These are phyloP conservation scores for Ophiobolus disseminans DNA, from an alignment of 2,329 filamentous ascomycete genomes.

Conservation along the genomic window DNA sequence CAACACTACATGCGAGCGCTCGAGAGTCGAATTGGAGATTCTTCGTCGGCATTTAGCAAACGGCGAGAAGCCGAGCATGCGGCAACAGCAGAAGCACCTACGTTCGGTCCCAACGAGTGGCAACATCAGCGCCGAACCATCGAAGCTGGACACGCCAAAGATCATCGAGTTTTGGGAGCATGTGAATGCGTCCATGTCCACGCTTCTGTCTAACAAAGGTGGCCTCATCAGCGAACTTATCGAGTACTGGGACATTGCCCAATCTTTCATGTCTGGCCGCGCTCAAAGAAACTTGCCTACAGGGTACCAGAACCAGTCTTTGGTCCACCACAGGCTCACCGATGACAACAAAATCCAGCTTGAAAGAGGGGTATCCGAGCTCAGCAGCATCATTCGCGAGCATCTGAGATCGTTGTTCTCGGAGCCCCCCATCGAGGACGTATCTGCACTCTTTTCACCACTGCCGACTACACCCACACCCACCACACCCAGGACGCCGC, in stretches of 20 bases:
- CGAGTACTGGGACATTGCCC: conserved; percentile 92
- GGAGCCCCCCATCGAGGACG: conserved; percentile 87
- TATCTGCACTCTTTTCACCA: conserved; percentile 86
- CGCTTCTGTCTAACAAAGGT: conserved; percentile 73
- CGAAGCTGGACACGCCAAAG: conserved; percentile 76
- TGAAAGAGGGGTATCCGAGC: conserved; percentile 77
- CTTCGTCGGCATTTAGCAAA: conserved; percentile 80
- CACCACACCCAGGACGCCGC: conserved; percentile 66
- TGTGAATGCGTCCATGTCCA: conserved; percentile 74
- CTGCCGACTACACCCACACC: conserved; percentile 69
- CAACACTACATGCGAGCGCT: conserved; percentile 78
- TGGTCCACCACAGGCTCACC: conserved; percentile 80
- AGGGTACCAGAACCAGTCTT: conserved; percentile 82
- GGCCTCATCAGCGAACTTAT: conserved; percentile 88
- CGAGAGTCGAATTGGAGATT: conserved; percentile 90
- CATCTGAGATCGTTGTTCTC: conserved; percentile 82
- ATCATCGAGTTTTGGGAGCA: conserved; percentile 94
- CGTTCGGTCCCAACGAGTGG: conserved; percentile 74
- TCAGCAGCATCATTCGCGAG: conserved; percentile 84
- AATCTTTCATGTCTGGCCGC: conserved; percentile 87
- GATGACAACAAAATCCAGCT: conserved; percentile 73
- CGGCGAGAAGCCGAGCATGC: conserved; percentile 72
- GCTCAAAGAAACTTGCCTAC: conserved; percentile 80
- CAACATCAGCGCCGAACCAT: conserved; percentile 59
- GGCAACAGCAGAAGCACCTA: conserved; percentile 76